Conservation (phyloP, 1,284 basidiomycete genomes). For the Austroboletus niveus region DNA sequence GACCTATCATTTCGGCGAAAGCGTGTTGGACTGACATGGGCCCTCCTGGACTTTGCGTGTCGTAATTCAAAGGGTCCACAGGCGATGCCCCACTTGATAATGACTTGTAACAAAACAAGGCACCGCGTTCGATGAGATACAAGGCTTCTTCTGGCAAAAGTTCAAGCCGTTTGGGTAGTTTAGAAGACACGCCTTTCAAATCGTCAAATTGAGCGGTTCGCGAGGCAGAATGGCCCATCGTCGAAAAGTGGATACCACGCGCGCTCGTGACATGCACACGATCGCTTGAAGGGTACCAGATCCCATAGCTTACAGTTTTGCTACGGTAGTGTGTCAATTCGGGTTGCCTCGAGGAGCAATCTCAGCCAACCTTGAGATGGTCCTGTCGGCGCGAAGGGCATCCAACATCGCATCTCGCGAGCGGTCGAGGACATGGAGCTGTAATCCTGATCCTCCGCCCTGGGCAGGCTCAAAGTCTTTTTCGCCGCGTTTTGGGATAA, state of each 20-base stretch:
- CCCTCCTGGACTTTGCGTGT: slow-evolving; percentile 47
- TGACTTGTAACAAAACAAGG: slow-evolving; percentile 78
- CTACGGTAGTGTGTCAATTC: slow-evolving; percentile 38
- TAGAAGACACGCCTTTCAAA: slow-evolving; percentile 28
- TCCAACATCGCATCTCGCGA: slow-evolving; percentile 83
- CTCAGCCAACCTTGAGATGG: slow-evolving; percentile 63
- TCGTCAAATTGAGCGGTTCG: slow-evolving; percentile 30
- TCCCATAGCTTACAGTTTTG: slow-evolving; percentile 70
- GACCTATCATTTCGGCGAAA: slow-evolving; percentile 80
- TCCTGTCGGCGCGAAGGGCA: slow-evolving; percentile 70
- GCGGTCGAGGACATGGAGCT: slow-evolving; percentile 69
- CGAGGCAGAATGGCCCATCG: slow-evolving; percentile 73
- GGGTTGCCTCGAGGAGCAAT: neutral
- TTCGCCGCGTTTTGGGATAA: slow-evolving; percentile 90
- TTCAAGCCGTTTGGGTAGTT: slow-evolving; percentile 65
- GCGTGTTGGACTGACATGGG: slow-evolving; percentile 93
- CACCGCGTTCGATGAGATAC: slow-evolving; percentile 88
- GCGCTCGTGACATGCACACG: slow-evolving; percentile 67
- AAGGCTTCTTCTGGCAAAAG: slow-evolving; percentile 92
- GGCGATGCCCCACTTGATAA: slow-evolving; percentile 18
- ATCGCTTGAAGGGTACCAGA: slow-evolving; percentile 67
- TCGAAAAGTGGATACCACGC: slow-evolving; percentile 76
- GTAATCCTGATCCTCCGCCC: slow-evolving; percentile 76
- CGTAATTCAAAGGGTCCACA: slow-evolving; percentile 32
- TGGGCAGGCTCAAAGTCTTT: slow-evolving; percentile 91